Evolutionary conservation across 179 eudicot species (phyloP), one percentile per base, ranked within the genome.

Genomic region (Spinacia oleracea): DNA sequence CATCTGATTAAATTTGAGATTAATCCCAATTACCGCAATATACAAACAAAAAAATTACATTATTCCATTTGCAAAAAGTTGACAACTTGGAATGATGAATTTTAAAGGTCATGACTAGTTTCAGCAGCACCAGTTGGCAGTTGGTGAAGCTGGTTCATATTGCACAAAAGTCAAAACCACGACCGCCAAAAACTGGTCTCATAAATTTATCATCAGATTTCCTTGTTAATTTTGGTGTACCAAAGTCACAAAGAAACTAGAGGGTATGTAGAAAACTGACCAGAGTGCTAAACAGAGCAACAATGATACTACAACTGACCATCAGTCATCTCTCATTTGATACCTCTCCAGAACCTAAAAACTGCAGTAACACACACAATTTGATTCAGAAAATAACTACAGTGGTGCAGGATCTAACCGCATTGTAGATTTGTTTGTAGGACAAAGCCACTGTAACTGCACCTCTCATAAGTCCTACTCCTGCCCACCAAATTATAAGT

Each of bases 401-500:
- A 12, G 23, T 9, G 18, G 21, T 20, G 0, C 11, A 32, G 9
- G 3, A 25, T 1, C 9, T 5, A 82, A 88, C 97, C 94, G 89
- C 89, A 60, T 88, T 90, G 76, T n/a, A n/a, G n/a, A n/a, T n/a
- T n/a, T n/a, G n/a, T n/a, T n/a, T n/a, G n/a, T 92, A 92, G 67
- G 94, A 88, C 83, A 92, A 86, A 60, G 97, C 97, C 69, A 92
- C 83, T 25, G 97, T 89, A 73, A 92, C 97, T 67, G 97, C 92
- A 80, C 97, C 97, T 84, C 97, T 85, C 91, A 92, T 89, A 51
- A 92, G 83, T 65, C n/a, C n/a, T n/a, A n/a, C n/a, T n/a, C 97
- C 97, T 68, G 97, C 97, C 97, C 97, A 92, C 97, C 97, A 92
- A 79, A 90, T 85, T 69, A 89, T 90, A 75, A 91, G n/a, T n/a